Evolutionary conservation across 2,329 filamentous ascomycete genomes (phyloP), one percentile per base, ranked within the genome.

Genomic region (Hymenoscyphus occultus): DNA sequence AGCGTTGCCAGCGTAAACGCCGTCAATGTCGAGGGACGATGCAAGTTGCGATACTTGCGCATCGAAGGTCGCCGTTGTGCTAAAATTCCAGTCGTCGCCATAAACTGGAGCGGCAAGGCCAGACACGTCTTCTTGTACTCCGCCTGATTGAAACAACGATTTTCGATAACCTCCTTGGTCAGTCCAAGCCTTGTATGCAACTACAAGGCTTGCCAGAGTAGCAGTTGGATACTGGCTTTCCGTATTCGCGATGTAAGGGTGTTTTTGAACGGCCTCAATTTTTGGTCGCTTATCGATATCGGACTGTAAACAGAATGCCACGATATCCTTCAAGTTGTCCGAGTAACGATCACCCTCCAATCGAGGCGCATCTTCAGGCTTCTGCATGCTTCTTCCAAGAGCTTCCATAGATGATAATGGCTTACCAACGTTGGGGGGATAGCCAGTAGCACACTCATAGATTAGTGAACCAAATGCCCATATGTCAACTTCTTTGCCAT

Each of bases 391-490:
- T 16, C 22, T 10, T 12, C 19, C 22, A 48, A 90, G 78, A 69
- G 86, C 83, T 60, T 79, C 82, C 35, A 84, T 84, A 9, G 81
- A 78, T 68, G 69, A 75, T 69, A 81, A 80, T 67, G 80, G 84
- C 58, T 85, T 81, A 56, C 80, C 80, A 54, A 85, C 86, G 69
- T 90, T 90, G 0, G 91, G 91, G 2, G 91, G 90, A 19, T 88
- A 79, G 0, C 91, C 91, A 3, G 89, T 92, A 0, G 91, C 90
- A 76, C 94, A 91, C 76, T 95, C 91, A 72, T 86, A 92, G 1
- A 92, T 82, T 76, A 93, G 90, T 67, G 90, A 90, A 1, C 91
- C 92, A 74, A 92, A 93, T 1, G 91, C 90, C 91, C 92, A 95
- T 60, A 93, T 92, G 71, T 95, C 91, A 56, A 90, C 86, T 72